These are phyloP conservation scores for Terana coerulea DNA, from an alignment of 768 basidiomycete species.

Conservation along the genomic window DNA sequence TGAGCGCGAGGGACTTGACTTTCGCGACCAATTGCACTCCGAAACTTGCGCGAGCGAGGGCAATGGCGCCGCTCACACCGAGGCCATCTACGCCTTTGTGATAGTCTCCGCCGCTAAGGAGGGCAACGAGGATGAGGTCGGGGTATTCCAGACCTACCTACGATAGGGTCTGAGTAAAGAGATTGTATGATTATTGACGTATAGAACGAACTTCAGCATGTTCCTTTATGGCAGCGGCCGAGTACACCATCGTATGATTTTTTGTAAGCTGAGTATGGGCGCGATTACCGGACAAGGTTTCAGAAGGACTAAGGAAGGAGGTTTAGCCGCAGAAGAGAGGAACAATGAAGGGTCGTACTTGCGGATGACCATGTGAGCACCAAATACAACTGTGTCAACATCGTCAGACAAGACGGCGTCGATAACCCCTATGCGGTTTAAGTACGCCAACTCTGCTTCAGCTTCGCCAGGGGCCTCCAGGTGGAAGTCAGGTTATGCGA, in stretches of 20 bases:
- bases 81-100: conserved; percentile 66
- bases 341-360: conserved; percentile 47
- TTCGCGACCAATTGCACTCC: conserved; percentile 59
- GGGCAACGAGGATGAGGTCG: conserved; percentile 78
- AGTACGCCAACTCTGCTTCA: conserved; percentile 87
- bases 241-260: conserved; percentile 52
- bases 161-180: background rate
- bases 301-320: conserved; percentile 48
- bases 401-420: conserved; percentile 92
- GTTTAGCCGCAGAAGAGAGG: background rate
- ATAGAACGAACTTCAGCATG: conserved; percentile 31
- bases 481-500: background rate
- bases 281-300: conserved; percentile 69
- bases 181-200: background rate
- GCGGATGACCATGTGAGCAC: conserved; percentile 76
- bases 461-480: conserved; percentile 89
- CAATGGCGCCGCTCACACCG: conserved; percentile 69
- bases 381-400: conserved; percentile 90
- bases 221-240: conserved; percentile 36
- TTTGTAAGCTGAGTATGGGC: conserved; percentile 67
- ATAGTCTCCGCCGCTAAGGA: conserved; percentile 91
- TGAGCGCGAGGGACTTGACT: conserved; percentile 22
- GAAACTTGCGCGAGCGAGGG: conserved; percentile 77
- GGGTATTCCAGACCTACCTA: conserved; percentile 47
- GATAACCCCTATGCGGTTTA: conserved; percentile 77